Percentiles rank a stretch among this genome's conserved stretches.
These are phyloP conservation scores for Aspergillus spinulosporus DNA, from an alignment of 2,329 filamentous ascomycete genomes.

Conservation along the genomic window DNA sequence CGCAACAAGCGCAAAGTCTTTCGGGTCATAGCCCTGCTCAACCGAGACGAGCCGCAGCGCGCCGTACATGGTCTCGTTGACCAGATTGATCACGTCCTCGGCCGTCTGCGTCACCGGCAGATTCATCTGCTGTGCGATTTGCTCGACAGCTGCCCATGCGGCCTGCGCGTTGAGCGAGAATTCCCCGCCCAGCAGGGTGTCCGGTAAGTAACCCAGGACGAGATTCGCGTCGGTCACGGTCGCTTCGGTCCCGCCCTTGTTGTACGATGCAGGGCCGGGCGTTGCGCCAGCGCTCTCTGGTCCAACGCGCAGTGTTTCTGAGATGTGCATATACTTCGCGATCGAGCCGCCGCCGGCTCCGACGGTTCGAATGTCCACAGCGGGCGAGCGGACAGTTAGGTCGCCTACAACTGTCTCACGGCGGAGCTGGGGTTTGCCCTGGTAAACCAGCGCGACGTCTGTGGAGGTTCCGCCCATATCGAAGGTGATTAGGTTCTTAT, in stretches of 20 bases:
- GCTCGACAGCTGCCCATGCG: slow-evolving; percentile 44
- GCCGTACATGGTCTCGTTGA: slow-evolving; percentile 55
- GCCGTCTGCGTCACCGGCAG: slow-evolving; percentile 46
- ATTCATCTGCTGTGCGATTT: slow-evolving; percentile 49
- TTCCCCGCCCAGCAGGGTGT: slow-evolving; percentile 48
- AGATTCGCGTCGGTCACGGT: slow-evolving; percentile 55
- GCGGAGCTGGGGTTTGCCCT: slow-evolving; percentile 46
- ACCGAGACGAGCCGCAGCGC: slow-evolving; percentile 53
- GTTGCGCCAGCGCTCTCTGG: slow-evolving; percentile 53
- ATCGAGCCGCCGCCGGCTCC: slow-evolving; percentile 54
- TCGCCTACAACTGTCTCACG: slow-evolving; percentile 49
- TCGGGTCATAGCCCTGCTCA: slow-evolving; percentile 54
- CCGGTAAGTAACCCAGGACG: slow-evolving; percentile 50
- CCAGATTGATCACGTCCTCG: slow-evolving; percentile 51
- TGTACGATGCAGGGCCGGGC: slow-evolving; percentile 53
- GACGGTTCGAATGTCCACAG: slow-evolving; percentile 52
- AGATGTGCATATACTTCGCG: slow-evolving; percentile 50
- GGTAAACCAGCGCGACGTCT: slow-evolving; percentile 50
- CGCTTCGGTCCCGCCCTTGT: slow-evolving; percentile 47
- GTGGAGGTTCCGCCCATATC: slow-evolving; percentile 56
- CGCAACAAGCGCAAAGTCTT: slow-evolving; percentile 53
- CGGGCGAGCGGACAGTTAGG: slow-evolving; percentile 49
- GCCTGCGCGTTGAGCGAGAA: slow-evolving; percentile 49
- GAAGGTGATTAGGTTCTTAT: slow-evolving; percentile 52
- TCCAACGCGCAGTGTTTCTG: slow-evolving; percentile 50